phyloP scores from a whole-genome alignment of 2,329 filamentous ascomycete genomes.

The Xylariaceae sp. region DNA sequence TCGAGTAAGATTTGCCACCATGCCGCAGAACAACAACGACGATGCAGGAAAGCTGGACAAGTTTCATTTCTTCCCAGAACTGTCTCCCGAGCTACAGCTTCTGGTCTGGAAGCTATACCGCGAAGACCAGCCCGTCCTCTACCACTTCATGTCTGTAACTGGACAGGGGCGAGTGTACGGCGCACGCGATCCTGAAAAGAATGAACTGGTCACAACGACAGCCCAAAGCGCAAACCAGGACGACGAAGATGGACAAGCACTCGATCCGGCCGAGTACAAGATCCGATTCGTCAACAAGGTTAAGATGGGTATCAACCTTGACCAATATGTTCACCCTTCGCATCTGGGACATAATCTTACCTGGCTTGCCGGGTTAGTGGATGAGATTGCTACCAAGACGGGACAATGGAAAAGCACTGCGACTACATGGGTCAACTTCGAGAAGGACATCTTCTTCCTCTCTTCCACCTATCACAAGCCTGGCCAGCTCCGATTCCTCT shows the following conservation, averaged over 20 bases:
- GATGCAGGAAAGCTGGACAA: background rate
- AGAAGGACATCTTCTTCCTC: constrained; percentile 1
- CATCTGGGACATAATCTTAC: too few species aligned
- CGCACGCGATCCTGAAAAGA: background rate
- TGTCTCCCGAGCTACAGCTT: background rate
- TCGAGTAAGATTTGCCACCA: too few species aligned
- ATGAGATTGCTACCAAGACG: too few species aligned
- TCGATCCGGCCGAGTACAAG: background rate
- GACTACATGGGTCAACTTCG: constrained; percentile 1
- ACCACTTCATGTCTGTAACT: background rate
- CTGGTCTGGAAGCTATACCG: background rate
- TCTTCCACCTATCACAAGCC: background rate
- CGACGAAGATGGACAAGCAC: background rate
- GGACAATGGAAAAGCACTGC: background rate
- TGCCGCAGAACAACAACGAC: too few species aligned
- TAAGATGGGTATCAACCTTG: background rate
- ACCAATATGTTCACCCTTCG: too few species aligned
- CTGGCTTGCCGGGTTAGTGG: too few species aligned
- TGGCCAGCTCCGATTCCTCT: background rate
- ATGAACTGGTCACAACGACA: background rate
- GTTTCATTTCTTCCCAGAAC: background rate
- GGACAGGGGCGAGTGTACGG: background rate
- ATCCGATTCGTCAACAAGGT: background rate
- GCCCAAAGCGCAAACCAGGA: background rate
- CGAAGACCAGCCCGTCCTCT: background rate